phyloP scores from a whole-genome alignment of 371 early-diverging fungal genomes.

The Gilbertella persicaria region DNA sequence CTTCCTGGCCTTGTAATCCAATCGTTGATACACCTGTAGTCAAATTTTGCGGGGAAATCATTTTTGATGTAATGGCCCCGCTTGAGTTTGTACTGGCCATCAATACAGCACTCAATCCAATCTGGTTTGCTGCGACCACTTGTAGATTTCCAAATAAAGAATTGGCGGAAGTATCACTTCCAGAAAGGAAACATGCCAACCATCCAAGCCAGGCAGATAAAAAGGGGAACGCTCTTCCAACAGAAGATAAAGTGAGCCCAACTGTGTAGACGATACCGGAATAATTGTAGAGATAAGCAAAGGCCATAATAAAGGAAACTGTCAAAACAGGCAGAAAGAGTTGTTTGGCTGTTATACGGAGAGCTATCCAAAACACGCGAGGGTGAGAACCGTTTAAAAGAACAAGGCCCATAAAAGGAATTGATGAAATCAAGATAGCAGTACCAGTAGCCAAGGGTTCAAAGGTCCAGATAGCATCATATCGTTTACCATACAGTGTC shows the following conservation, averaged over 20 bases:
- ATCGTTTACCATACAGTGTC: conserved; percentile 42
- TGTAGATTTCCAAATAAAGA: conserved; percentile 54
- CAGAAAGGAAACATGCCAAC: conserved; percentile 54
- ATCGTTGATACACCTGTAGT: conserved; percentile 55
- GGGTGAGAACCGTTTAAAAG: conserved; percentile 34
- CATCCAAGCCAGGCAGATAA: conserved; percentile 56
- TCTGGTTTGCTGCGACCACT: conserved; percentile 51
- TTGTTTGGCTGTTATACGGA: conserved; percentile 35
- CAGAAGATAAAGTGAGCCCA: conserved; percentile 50
- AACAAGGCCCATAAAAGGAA: conserved; percentile 38
- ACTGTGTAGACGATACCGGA: conserved; percentile 51
- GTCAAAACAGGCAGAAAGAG: conserved; percentile 43
- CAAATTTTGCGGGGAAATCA: conserved; percentile 55
- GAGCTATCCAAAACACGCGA: conserved; percentile 25
- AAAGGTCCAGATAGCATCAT: conserved; percentile 51
- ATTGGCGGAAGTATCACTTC: conserved; percentile 52
- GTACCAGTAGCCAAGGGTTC: conserved; percentile 56
- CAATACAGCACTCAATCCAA: conserved; percentile 44
- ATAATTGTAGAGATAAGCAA: conserved; percentile 54
- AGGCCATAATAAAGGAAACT: conserved; percentile 51
- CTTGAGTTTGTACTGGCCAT: conserved; percentile 53
- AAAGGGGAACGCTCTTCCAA: conserved; percentile 52
- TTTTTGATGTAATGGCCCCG: conserved; percentile 50
- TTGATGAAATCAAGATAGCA: conserved; percentile 35
- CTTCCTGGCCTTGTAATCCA: conserved; percentile 50